Conservation (phyloP, 805 yeast species). For the Brettanomyces custersianus region DNA sequence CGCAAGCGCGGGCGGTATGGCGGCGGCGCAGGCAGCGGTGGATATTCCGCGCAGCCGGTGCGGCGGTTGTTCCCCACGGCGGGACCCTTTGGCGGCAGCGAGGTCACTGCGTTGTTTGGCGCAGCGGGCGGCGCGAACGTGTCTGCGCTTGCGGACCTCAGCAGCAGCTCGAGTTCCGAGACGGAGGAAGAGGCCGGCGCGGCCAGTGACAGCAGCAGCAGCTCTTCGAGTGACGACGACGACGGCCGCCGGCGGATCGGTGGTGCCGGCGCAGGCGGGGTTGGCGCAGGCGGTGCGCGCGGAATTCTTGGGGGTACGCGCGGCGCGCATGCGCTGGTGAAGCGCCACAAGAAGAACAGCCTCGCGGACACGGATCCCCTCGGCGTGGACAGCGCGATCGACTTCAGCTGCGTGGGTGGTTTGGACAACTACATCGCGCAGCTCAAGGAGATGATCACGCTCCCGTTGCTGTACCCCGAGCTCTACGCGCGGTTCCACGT, state of each 20-base stretch:
- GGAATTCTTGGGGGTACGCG: background rate
- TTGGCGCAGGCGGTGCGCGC: constrained; percentile 42
- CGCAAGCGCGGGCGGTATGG: constrained; percentile 4
- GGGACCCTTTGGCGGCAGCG: constrained; percentile 98
- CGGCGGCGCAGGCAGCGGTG: constrained; percentile 6
- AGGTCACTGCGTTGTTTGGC: constrained; percentile 68
- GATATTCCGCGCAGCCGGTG: constrained; percentile 21
- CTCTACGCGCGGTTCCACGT: constrained; percentile 81
- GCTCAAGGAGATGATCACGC: constrained; percentile 91
- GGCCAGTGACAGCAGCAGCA: too few relatives aligned
- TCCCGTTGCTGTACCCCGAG: constrained; percentile 90
- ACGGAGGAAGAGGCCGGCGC: constrained; percentile 33
- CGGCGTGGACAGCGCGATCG: constrained; percentile 57
- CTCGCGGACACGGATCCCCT: constrained; percentile 89
- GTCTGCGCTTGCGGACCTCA: constrained; percentile 28
- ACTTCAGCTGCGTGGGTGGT: constrained; percentile 83
- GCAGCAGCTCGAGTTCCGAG: constrained; percentile 39
- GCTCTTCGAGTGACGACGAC: too few relatives aligned
- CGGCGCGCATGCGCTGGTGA: background rate
- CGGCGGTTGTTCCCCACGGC: constrained; percentile 84
- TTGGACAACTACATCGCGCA: constrained; percentile 84
- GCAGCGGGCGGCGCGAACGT: constrained; percentile 4
- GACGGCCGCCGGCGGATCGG: constrained; percentile 18
- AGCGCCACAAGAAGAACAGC: constrained; percentile 43
- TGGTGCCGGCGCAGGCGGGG: constrained; percentile 2